Conservation (phyloP, 371 early-diverging fungal species). For the Lichtheimia hyalospora region DNA sequence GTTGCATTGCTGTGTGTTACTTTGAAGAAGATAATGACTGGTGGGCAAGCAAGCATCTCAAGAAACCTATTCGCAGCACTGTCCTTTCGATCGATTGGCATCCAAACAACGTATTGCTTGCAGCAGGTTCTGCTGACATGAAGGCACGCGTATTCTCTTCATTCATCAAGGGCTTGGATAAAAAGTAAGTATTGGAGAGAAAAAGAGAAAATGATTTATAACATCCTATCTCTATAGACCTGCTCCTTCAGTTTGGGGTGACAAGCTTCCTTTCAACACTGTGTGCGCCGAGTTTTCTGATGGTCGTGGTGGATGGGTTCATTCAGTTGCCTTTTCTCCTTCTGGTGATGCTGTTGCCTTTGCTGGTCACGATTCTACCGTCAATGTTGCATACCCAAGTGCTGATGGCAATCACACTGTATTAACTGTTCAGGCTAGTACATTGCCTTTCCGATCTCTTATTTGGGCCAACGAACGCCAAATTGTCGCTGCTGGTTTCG, state of each 20-base stretch:
- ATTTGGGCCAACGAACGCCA: constrained; percentile 76
- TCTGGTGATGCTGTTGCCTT: constrained; percentile 89
- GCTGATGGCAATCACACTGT: constrained; percentile 55
- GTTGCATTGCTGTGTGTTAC: constrained; percentile 90
- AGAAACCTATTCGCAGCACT: constrained; percentile 91
- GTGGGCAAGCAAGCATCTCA: constrained; percentile 96
- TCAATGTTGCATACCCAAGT: constrained; percentile 74
- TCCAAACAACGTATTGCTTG: constrained; percentile 92
- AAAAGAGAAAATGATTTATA: not conserved
- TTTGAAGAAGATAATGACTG: constrained; percentile 95
- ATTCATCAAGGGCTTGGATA: constrained; percentile 92
- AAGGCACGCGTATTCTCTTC: constrained; percentile 96
- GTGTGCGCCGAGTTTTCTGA: constrained; percentile 88
- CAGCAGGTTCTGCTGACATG: constrained; percentile 95
- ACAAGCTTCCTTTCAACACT: constrained; percentile 92
- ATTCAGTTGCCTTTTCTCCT: constrained; percentile 91
- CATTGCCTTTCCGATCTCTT: constrained; percentile 79
- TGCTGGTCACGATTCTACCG: constrained; percentile 85
- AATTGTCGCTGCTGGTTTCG: constrained; percentile 90
- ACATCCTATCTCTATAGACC: constrained; percentile 42
- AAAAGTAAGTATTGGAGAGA: constrained; percentile 56
- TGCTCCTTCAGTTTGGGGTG: constrained; percentile 86
- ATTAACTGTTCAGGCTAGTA: constrained; percentile 58
- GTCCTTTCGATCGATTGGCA: constrained; percentile 95
- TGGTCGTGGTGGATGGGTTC: constrained; percentile 91